Evolutionary conservation across 2,329 filamentous ascomycete species (phyloP), one percentile per base, ranked within the genome.

Genomic region (Zelopaecilomyces penicillatus): DNA sequence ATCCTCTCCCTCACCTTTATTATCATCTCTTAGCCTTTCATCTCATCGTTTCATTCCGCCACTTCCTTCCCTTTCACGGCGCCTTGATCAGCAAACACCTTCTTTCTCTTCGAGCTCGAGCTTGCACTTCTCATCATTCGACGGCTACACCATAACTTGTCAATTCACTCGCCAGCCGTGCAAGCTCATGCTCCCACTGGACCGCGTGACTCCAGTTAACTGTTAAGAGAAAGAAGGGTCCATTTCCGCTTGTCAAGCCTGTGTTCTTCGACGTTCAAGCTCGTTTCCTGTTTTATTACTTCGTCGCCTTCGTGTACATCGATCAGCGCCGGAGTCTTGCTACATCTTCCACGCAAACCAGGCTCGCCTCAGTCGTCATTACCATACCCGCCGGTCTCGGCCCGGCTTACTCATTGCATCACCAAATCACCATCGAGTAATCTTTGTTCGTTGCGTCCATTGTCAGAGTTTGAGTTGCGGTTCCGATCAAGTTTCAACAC

Each of bases 61-160:
- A 52, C 51, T 57, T 55, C 57, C 53, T 56, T 58, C 54, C 52
- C 50, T 54, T 39, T 41, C 46, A 41, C 19, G 36, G 42, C 28
- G 48, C 44, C 50, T 51, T 45, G 39, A 55, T 55, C 53, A 49
- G 53, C 57, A 60, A 59, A 58, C 57, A 51, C 58, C 59, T 59
- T 63, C 59, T 59, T 60, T 58, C 57, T 60, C 59, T 57, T 63
- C 56, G 55, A 62, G 57, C 56, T 62, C 65, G 54, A 57, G 19
- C 19, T 19, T 50, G 52, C 55, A 52, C 52, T 54, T 52, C 54
- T 46, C 50, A 47, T 42, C 51, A 43, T 47, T 48, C 43, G 42
- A 49, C 46, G 43, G 45, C 47, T 47, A 49, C 42, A 44, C 47
- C 45, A 47, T 49, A 47, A 42, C 42, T 39, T 40, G 45, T 34